Base-by-base conservation (phyloP, 1,139 yeast species). In the Diutina neorugosa region DNA sequence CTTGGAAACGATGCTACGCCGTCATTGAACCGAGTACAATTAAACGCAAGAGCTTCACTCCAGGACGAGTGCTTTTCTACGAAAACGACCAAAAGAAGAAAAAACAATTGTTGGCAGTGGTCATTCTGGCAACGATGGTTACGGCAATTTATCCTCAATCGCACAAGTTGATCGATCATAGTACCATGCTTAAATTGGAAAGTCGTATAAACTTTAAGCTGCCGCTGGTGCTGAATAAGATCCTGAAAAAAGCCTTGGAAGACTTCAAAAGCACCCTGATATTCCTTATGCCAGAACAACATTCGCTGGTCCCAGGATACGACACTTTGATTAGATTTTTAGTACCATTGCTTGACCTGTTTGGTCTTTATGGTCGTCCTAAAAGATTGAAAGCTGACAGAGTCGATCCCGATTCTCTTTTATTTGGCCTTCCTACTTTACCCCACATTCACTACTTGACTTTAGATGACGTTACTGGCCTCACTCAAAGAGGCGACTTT, bases 1-100 rank as follows among this genome's bases (percentile, higher is more conserved):
- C 97, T 1, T 93, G 98, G 97, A 87, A 86, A 63, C 77, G 96
- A 57, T 91, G 96, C 64, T 93, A 80, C 73, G 93, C 96, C 1
- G 96, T 90, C n/a, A 80, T 91, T 54, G 89, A 91, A 57, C 97
- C 96, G 8, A 67, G 72, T 43, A 55, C 70, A 69, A 8, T 70
- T 63, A 68, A 82, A 66, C 71, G 63, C 57, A 74, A 70, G 62
- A 64, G 57, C 57, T 71, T 77, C 58, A 61, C 69, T 37, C 73
- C 83, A 42, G 84, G 91, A 42, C 70, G 81, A 57, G 80, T 84
- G 18, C 69, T 77, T 37, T 82, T 85, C 59, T 86, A 76, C 65
- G 86, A 85, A 66, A 80, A 74, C 60, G 93, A 86, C 54, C 67
- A 66, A 48, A 65, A 74, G 62, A 79, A 77, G 64, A 86, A 86